These are phyloP conservation scores for Suillus cothurnatus DNA, from an alignment of 768 basidiomycete genomes.

Conservation along the genomic window DNA sequence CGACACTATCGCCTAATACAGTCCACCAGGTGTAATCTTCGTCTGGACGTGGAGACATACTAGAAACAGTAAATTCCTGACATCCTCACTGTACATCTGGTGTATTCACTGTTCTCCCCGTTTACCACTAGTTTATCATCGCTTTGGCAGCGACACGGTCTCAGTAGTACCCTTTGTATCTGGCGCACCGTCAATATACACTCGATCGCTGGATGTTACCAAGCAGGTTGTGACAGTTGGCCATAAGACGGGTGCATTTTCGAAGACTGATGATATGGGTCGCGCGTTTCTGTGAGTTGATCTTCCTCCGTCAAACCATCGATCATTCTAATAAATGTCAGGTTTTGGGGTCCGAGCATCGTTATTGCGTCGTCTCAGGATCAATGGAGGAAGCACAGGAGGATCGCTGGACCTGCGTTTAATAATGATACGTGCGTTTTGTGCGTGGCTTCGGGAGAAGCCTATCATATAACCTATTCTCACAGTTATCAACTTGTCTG, in stretches of 20 bases:
- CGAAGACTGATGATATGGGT: constrained; percentile 16
- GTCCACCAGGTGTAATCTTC: constrained; percentile 17
- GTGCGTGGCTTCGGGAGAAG: not conserved
- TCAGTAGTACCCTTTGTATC: constrained; percentile 24
- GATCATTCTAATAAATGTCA: constrained; percentile 7
- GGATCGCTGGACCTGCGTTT: constrained; percentile 23
- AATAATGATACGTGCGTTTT: constrained; percentile 25
- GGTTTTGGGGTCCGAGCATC: constrained; percentile 23
- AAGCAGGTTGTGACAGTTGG: constrained; percentile 22
- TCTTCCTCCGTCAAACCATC: not conserved
- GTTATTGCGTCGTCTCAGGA: constrained; percentile 12
- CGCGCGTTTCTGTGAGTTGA: constrained; percentile 21
- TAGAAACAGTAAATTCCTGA: constrained; percentile 15
- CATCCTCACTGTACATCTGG: not conserved
- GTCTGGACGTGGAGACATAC: constrained; percentile 27
- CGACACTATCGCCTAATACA: not conserved
- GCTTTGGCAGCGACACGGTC: constrained; percentile 22
- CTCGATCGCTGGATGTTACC: constrained; percentile 23
- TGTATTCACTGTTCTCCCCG: not conserved
- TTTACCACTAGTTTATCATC: constrained; percentile 20
- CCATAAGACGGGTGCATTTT: constrained; percentile 23
- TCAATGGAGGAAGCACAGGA: constrained; percentile 25
- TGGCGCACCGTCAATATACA: constrained; percentile 22
- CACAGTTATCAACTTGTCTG: constrained; percentile 26
- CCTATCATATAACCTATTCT: not conserved